Evolutionary conservation across 352 stramenopile genomes (phyloP), one percentile per base, ranked within the genome.

Genomic region (Phytophthora crassamura): DNA sequence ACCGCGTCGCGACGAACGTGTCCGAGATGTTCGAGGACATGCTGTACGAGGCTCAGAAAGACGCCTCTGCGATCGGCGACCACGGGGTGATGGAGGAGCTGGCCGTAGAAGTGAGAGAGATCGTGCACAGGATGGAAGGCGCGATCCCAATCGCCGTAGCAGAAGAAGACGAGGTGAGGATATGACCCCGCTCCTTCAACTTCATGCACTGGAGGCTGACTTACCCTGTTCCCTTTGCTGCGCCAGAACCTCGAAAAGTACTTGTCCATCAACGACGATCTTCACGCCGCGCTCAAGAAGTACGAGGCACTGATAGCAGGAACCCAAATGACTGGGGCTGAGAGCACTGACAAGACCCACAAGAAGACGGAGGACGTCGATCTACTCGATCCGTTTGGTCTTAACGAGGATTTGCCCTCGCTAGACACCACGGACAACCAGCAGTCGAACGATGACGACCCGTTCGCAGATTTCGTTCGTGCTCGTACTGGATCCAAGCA

Each of bases 21-120:
- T 59, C 69, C 1, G 85, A 94, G 58, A 94, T 94, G 85, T 89
- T 94, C 56, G 85, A 94, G 35, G 85, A 94, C 61, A 92, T 94
- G 85, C 64, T 94, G 20, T 74, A 78, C 50, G 85, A 92, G 53
- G 80, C 72, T 0, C 74, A 84, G 56, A 91, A 87, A 54, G 49
- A 78, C 10, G 20, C 66, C 1, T 73, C 77, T 42, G 75, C 69
- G 1, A 80, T 88, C 7, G 64, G 54, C 4, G 78, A 68, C 25
- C 67, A 75, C 8, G 84, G 82, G 0, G 83, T 90, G 43, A 91
- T 92, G 58, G 73, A 86, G n/a, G 85, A 94, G 64, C 67, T 94
- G 36, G 80, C 78, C 10, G 52, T 69, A 7, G 78, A 94, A 61
- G 75, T 84, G 14, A 52, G 73, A 63, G 81, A 92, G 46, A 77